phyloP scores from a whole-genome alignment of 83 land plant genomes.

The Picea engelmannii region DNA sequence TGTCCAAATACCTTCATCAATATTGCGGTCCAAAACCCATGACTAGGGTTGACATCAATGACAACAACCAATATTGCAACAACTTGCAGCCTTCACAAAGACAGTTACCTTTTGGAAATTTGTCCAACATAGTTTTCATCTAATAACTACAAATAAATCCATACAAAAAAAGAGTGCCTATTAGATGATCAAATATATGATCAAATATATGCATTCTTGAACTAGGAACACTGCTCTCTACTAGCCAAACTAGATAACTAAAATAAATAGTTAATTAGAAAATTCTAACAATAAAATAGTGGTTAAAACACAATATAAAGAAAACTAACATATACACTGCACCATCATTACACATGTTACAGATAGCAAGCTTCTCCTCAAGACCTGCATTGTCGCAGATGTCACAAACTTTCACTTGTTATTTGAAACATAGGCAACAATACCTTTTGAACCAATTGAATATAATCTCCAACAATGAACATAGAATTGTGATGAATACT shows the following conservation, averaged over 20 bases:
- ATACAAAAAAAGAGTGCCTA: not conserved
- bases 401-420: slow-evolving; percentile 95
- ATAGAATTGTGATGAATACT: not conserved
- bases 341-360: slow-evolving; percentile 89
- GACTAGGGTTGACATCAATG: no score
- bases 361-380: slow-evolving; percentile 83
- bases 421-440: slow-evolving; percentile 1
- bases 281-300: not conserved
- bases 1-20: no score
- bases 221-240: not conserved
- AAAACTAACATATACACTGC: slow-evolving; percentile 91
- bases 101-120: slow-evolving; percentile 35
- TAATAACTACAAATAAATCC: slow-evolving; percentile 60
- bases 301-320: not conserved
- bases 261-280: not conserved
- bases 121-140: slow-evolving; percentile 64
- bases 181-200: no score
- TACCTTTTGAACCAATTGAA: not conserved
- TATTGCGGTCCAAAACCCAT: no score
- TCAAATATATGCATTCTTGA: no score
- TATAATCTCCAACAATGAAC: not conserved
- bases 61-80: no score
- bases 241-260: not conserved
- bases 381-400: slow-evolving; percentile 95
- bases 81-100: slow-evolving; percentile 13